Evolutionary conservation across 495 filamentous ascomycete species (phyloP), one percentile per base, ranked within the genome.

Genomic region (Aspergillus carlsbadensis): DNA sequence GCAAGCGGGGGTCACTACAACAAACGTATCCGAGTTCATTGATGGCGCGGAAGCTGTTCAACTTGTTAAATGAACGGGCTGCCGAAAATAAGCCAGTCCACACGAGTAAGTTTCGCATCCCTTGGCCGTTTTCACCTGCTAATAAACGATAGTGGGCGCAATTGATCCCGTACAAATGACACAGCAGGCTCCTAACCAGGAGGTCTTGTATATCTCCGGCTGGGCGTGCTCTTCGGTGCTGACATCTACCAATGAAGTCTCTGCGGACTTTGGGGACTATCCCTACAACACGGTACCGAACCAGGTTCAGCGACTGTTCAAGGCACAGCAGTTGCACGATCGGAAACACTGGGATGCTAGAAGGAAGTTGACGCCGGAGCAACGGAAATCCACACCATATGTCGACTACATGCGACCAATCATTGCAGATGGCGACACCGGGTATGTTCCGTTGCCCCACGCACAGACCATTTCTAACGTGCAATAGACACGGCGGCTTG

Each of bases 141-240:
- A 35, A 44, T 17, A 15, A 18, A 13, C 31, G 11, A 48, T 46
- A 92, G 89, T 98, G 88, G 94, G 94, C 56, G 95, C 93, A 53
- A 96, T 98, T 74, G 94, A 98, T 66, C 94, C 94, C 14, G 84
- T 97, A 8, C 94, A 98, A 73, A 98, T 98, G 94, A 97, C 95
- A 26, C 94, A 98, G 72, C 95, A 98, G 76, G 95, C 94, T 21
- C 83, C 88, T 1, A 88, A 97, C 71, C 94, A 98, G 69, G 95
- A 98, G 71, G 87, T 96, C 5, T 81, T 98, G 15, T 98, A 98
- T 72, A 80, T 98, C 33, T 96, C 90, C 8, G 94, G 94, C 40
- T 98, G 94, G 94, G 94, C 95, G 3, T 98, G 95, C 73, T 96
- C 91, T 0, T 91, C 90, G 5, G 80, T 96, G 11, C 77, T 98